A percentile compares a stretch with the other conserved stretches of the same genome.
Evolutionary conservation across 805 yeast species (phyloP).

Genomic region (Wickerhamiella sergipiensis): DNA sequence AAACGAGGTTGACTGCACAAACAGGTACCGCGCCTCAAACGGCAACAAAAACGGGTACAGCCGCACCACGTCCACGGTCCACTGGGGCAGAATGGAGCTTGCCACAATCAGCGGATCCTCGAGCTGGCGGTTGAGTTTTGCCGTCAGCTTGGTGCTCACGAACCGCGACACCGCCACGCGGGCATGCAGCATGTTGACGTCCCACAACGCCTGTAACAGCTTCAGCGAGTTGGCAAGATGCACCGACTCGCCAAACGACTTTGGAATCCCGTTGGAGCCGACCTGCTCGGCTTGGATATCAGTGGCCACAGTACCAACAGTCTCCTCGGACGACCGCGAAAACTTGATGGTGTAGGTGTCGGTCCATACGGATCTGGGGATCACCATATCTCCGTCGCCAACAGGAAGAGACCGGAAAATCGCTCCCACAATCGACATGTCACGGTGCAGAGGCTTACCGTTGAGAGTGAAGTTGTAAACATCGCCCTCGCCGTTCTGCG

Average conservation of each 20-base stretch:
- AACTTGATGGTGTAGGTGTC: constrained; percentile 30
- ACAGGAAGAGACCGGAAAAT: constrained; percentile 1
- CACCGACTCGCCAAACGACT: constrained; percentile 3
- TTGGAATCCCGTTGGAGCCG: constrained; percentile 1
- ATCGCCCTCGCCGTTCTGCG: background rate
- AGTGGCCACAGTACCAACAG: background rate
- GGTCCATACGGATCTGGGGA: constrained; percentile 35
- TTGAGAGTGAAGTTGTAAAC: constrained; percentile 3
- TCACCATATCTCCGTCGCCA: constrained; percentile 1
- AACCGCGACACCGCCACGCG: constrained; percentile 27
- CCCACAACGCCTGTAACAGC: constrained; percentile 1
- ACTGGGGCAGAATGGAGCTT: constrained; percentile 70
- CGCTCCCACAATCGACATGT: constrained; percentile 9
- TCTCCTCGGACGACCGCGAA: background rate
- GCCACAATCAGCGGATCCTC: constrained; percentile 85
- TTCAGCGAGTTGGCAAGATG: background rate
- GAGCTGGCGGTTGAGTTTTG: constrained; percentile 71
- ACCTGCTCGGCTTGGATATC: background rate
- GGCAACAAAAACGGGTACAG: constrained; percentile 76
- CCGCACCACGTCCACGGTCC: constrained; percentile 66
- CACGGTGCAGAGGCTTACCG: constrained; percentile 4
- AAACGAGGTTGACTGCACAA: constrained; percentile 76
- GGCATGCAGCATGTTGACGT: background rate
- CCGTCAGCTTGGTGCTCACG: constrained; percentile 67
- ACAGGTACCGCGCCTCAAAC: constrained; percentile 60